Base-by-base conservation (phyloP, 768 basidiomycete species). In the Tricholomella constricta region DNA sequence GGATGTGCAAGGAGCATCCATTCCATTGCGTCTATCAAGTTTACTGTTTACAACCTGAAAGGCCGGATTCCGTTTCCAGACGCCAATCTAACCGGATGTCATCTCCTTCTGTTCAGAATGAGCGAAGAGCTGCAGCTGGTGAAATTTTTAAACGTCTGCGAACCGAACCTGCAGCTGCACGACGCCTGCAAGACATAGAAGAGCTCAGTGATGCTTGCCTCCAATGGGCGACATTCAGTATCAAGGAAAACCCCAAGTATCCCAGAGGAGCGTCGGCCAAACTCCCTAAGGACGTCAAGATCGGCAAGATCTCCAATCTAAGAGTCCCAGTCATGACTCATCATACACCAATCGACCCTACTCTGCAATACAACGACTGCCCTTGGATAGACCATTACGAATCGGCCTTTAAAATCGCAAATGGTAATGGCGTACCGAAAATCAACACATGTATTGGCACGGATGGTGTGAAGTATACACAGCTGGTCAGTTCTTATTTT, bases 11-110 rank as follows among this genome's bases (percentile, higher is more conserved):
- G 51, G 92, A 98, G 47, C 97, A 99, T 64, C 94, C 96, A 0
- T 98, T 92, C 71, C 97, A 99, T 65, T 88, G 83, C 59, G 72
- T 97, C 6, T 96, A 95, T 69, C 93, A 94, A 59, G 81, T 98
- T 2, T 91, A 86, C 66, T 91, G 90, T 49, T 71, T 96, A 55
- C 77, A 72, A 50, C 74, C 76, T 9, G 71, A 60, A 56, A 59
- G 58, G 52, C 58, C 52, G 12, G 35, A 50, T 14, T 11, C 57
- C 48, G 19, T 58, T 9, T 52, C 54, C 5, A 72, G 78, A 54
- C 74, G 85, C 49, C 71, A 76, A 43, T 83, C 84, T 7, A 65
- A 68, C 27, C 78, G 81, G 23, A 70, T 70, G 32, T 70, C 74
- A 34, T 48, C 70, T 11, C 49, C 76, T 15, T 59, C 75, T 5